Base-by-base conservation (phyloP, 192 early-diverging fungal species). In the Umbelopsis sp. region DNA sequence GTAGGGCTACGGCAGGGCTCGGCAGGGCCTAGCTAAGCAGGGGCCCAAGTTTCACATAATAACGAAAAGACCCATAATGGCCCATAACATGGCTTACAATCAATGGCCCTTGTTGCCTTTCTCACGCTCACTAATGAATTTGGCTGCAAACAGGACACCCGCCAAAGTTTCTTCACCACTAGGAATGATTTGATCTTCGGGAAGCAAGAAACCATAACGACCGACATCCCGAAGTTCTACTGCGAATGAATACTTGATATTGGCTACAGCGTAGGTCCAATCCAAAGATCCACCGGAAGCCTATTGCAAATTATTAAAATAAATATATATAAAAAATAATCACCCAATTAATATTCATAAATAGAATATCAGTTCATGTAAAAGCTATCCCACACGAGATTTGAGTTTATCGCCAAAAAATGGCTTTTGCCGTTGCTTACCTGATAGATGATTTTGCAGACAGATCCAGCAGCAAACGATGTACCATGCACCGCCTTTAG, bases 221-320 rank as follows among this genome's bases (percentile, higher is more conserved):
- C 83, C 83, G 41, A 77, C 83, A 51, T 88, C 86, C n/a, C 89
- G 77, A n/a, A 89, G 71, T 67, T 89, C 87, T 11, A 88, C 81
- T 0, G 75, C 87, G 71, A 84, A 90, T 37, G 84, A 75, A 66
- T 85, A 90, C 58, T 85, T 84, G 64, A 87, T 83, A 46, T 79
- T 79, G 30, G 78, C 86, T 21, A 64, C 49, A 6, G 73, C 83
- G 64, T 87, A 90, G 0, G 83, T 83, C 81, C 81, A 89, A 74
- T 90, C 89, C 58, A 86, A 72, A 20, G 78, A 81, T 68, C 78
- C 80, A 64, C 89, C 89, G 27, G 79, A 78, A 18, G 81, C 80
- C 52, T 83, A 85, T 30, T 30, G 64, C 86, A 88, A 35, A 87
- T 87, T 47, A 84, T 81, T 35, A 81, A 48, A 78, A 79, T 85